These are phyloP conservation scores for Monosporascus sp. DNA, from an alignment of 2,329 filamentous ascomycete genomes.

Conservation along the genomic window DNA sequence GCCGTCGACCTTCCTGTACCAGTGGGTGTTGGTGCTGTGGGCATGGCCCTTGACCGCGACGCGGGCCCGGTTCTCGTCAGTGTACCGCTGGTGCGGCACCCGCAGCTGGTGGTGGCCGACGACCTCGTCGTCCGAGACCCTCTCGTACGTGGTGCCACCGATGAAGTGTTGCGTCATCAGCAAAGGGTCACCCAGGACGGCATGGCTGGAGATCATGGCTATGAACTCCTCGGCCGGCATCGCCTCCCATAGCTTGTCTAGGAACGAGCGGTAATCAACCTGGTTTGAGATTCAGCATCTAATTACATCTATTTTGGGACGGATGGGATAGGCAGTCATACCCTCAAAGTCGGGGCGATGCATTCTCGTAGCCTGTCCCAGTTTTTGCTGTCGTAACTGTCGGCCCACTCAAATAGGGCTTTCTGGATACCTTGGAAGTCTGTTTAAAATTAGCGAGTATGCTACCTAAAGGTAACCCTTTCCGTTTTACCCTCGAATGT, in stretches of 20 bases:
- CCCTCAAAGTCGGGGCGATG: constrained; percentile 56
- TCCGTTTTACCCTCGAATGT: constrained; percentile 2
- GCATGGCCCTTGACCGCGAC: constrained; percentile 56
- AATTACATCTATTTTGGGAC: constrained; percentile 2
- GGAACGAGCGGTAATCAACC: constrained; percentile 60
- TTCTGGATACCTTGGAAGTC: constrained; percentile 27
- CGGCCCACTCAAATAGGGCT: constrained; percentile 50
- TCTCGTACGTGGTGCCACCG: constrained; percentile 53
- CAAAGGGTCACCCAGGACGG: constrained; percentile 55
- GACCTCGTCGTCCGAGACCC: constrained; percentile 51
- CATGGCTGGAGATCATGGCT: constrained; percentile 49
- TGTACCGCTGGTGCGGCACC: constrained; percentile 58
- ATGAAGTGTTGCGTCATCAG: constrained; percentile 63
- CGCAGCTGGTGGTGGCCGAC: constrained; percentile 57
- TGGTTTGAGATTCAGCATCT: constrained; percentile 21
- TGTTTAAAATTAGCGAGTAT: constrained; percentile 5
- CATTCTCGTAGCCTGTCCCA: constrained; percentile 53
- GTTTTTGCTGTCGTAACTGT: constrained; percentile 61
- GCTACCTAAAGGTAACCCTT: background rate
- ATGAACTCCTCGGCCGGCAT: constrained; percentile 58
- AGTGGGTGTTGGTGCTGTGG: constrained; percentile 52
- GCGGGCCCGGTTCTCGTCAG: constrained; percentile 38
- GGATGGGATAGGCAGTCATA: constrained; percentile 19
- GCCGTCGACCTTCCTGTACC: constrained; percentile 53
- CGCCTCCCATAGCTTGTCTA: constrained; percentile 49